Percentiles rank a stretch among this genome's conserved stretches.
These are phyloP conservation scores for Rhododendron ovatum DNA, from an alignment of 148 eudicot species.

Conservation along the genomic window DNA sequence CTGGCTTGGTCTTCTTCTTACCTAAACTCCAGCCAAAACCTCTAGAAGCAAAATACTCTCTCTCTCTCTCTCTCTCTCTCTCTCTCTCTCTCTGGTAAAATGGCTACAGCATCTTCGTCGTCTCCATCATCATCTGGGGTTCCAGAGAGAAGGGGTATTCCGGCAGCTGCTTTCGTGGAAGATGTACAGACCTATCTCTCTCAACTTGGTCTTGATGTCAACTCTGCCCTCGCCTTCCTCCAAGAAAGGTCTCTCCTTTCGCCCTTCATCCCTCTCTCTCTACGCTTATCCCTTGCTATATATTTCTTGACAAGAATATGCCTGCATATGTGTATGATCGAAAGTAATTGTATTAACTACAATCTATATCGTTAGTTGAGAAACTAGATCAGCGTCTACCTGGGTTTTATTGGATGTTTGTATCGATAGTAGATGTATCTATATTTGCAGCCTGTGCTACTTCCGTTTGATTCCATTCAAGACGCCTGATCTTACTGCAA, in stretches of 20 bases:
- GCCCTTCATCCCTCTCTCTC: slow-evolving; percentile 9
- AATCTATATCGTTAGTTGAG: background rate
- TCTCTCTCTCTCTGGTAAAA: slow-evolving; percentile 10
- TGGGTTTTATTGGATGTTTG: slow-evolving; percentile 5
- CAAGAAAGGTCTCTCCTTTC: slow-evolving; percentile 62
- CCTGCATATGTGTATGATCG: background rate
- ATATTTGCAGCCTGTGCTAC: background rate
- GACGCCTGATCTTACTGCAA: background rate
- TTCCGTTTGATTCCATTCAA: background rate
- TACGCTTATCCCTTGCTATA: background rate
- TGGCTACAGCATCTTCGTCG: slow-evolving; percentile 24
- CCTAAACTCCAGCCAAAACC: background rate
- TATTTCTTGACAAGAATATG: background rate
- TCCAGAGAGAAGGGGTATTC: slow-evolving; percentile 69
- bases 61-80: slow-evolving; percentile 1
- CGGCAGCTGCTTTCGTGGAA: slow-evolving; percentile 70
- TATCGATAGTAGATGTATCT: background rate
- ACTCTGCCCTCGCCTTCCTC: slow-evolving; percentile 69
- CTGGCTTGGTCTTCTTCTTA: background rate
- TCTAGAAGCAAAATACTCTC: background rate
- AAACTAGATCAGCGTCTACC: slow-evolving; percentile 5
- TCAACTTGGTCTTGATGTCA: slow-evolving; percentile 69
- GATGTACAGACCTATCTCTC: slow-evolving; percentile 67
- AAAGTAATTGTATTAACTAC: background rate
- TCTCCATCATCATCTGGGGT: slow-evolving; percentile 9